phyloP scores from a whole-genome alignment of 331 rosid species.

The Rosa hybrid region DNA sequence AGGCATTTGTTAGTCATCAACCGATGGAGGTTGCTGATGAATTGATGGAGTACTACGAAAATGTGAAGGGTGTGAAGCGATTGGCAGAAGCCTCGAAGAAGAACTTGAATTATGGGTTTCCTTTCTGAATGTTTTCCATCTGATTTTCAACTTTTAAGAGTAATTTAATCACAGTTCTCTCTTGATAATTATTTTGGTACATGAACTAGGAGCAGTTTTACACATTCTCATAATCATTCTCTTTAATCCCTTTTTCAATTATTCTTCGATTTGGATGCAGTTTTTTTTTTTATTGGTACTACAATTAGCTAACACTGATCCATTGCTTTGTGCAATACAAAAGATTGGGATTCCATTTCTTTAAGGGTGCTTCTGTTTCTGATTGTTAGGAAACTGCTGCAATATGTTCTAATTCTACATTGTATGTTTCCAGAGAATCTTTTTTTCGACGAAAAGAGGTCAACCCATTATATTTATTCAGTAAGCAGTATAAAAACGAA shows the following conservation, averaged over 20 bases:
- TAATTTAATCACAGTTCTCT: neutral
- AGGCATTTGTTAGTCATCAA: conserved; percentile 48
- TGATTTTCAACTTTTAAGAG: neutral
- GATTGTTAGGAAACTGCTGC: neutral
- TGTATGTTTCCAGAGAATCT: too few species aligned
- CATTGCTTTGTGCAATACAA: neutral
- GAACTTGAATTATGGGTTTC: conserved; percentile 43
- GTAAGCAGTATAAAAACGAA: too few species aligned
- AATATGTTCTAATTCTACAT: too few species aligned
- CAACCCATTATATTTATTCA: too few species aligned
- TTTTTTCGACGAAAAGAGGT: too few species aligned
- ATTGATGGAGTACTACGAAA: conserved; percentile 52
- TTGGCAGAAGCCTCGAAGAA: conserved; percentile 67
- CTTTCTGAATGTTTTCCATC: conserved; percentile 27
- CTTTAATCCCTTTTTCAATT: neutral
- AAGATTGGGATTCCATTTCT: neutral
- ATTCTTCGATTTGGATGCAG: neutral
- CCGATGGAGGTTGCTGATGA: conserved; percentile 54
- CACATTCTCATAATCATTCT: neutral
- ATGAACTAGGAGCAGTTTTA: too few species aligned
- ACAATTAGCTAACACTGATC: neutral
- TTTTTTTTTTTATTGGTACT: neutral
- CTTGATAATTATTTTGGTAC: neutral
- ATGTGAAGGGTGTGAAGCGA: conserved; percentile 59
- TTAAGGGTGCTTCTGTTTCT: neutral